Base-by-base conservation (phyloP, 108 stramenopile genomes). In the Skeletonema marinoi region DNA sequence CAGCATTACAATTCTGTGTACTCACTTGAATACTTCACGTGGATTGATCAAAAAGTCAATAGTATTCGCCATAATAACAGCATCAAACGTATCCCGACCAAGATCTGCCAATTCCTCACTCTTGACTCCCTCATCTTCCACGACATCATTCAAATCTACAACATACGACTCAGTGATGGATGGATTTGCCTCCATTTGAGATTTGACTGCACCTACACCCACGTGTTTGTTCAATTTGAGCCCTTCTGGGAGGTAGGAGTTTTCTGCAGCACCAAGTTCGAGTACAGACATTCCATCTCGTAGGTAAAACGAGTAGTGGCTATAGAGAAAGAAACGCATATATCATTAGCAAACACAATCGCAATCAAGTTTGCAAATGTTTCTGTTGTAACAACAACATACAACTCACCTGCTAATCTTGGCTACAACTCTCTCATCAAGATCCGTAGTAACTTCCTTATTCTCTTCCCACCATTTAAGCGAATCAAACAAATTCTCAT, bases 21-120 rank as follows among this genome's bases (percentile, higher is more conserved):
- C 85, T 80, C 70, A 82, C 88, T 80, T 88, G 82, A 93, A 90
- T 12, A 94, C 95, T 82, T 96, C 95, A 32, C 92, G 78, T 3
- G 95, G 95, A 84, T 81, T 66, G 39, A 85, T 91, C 65, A 96
- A 66, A 74, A 89, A 96, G 61, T 92, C 92, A 69, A 93, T 85
- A 17, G 95, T 94, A 80, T 93, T 93, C 13, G 95, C 81, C 92
- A 96, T 93, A 42, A 96, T 78, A 63, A 96, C 70, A 31, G 81
- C 90, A 71, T 96, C 95, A 64, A 94, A 96, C 1, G 83, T 82
- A 63, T 91, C 89, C 14, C 68, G 33, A 17, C 81, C 74, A 51
- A 94, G 66, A 58, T 63, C 60, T 8, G 85, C 69, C 32, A 93
- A 70, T 12, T 93, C 90, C 14, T 88, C 92, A 29, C 76, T 77